These are phyloP conservation scores for Jacaranda copaia DNA, from an alignment of 257 asterid genomes.

Conservation along the genomic window DNA sequence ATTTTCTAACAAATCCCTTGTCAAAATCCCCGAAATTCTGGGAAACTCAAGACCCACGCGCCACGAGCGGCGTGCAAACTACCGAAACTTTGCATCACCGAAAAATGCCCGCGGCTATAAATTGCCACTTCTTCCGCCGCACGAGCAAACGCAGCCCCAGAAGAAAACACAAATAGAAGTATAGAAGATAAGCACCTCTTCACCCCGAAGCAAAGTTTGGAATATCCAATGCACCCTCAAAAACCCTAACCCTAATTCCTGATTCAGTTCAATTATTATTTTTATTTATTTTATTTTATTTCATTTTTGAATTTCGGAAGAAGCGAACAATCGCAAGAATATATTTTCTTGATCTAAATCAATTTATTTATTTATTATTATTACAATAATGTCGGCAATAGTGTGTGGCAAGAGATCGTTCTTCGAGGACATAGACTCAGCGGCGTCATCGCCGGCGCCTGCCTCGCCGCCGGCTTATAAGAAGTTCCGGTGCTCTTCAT, in stretches of 20 bases:
- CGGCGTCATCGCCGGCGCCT: conserved; percentile 56
- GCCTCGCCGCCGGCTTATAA: conserved; percentile 59
- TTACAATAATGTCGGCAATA: conserved; percentile 67
- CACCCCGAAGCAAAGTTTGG: conserved; percentile 49
- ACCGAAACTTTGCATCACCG: not conserved
- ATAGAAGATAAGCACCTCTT: conserved; percentile 29
- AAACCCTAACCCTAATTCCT: conserved; percentile 39
- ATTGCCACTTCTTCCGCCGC: not conserved
- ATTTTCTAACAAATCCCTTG: too few relatives aligned
- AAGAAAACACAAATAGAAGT: not conserved
- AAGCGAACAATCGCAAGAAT: conserved; percentile 13
- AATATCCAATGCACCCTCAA: conserved; percentile 36
- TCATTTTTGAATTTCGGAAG: conserved; percentile 3
- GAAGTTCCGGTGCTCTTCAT: conserved; percentile 63
- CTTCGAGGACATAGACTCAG: conserved; percentile 69
- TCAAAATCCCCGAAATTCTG: too few relatives aligned
- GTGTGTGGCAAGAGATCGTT: conserved; percentile 84
- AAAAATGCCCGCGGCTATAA: conserved; percentile 2
- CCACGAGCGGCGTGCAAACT: not conserved
- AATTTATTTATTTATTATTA: not conserved
- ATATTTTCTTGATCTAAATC: conserved; percentile 2
- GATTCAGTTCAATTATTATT: not conserved
- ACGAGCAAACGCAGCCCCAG: not conserved
- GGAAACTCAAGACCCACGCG: not conserved
- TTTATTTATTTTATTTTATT: too few relatives aligned